A percentile compares a stretch with the other conserved stretches of the same genome.
Conservation (phyloP, 2,329 filamentous ascomycete genomes). For the Allantophomopsis lycopodina region DNA sequence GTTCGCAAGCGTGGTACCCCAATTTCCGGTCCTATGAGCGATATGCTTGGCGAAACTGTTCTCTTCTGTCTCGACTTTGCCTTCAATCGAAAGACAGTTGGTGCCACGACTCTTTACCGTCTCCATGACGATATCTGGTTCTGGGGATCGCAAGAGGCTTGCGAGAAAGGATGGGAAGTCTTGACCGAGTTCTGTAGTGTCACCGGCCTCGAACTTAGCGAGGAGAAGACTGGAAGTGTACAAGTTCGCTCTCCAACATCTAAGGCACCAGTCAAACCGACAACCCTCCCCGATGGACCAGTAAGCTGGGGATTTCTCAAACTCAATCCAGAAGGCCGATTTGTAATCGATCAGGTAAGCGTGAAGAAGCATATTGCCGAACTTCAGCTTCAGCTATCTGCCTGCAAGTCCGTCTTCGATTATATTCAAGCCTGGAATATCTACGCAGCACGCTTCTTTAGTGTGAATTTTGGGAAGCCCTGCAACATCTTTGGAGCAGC, state of each 20-base stretch:
- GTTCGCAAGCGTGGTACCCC: slow-evolving; percentile 42
- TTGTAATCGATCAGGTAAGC: slow-evolving; percentile 36
- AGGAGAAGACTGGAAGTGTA: slow-evolving; percentile 39
- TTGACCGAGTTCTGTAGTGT: slow-evolving; percentile 37
- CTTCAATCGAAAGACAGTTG: slow-evolving; percentile 41
- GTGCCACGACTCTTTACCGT: slow-evolving; percentile 37
- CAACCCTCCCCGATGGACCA: slow-evolving; percentile 30
- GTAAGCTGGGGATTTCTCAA: slow-evolving; percentile 44
- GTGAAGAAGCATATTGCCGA: slow-evolving; percentile 41
- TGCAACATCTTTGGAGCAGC: slow-evolving; percentile 35
- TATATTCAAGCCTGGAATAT: slow-evolving; percentile 46
- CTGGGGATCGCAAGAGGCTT: slow-evolving; percentile 40
- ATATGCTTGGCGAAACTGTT: slow-evolving; percentile 42
- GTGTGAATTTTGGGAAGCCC: slow-evolving; percentile 38
- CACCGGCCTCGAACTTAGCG: slow-evolving; percentile 42
- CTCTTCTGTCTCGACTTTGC: slow-evolving; percentile 53
- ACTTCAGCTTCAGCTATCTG: slow-evolving; percentile 35
- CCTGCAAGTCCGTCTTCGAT: slow-evolving; percentile 37
- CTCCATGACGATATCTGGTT: slow-evolving; percentile 56
- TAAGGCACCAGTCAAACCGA: not conserved
- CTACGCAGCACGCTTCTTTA: slow-evolving; percentile 40
- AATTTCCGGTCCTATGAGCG: slow-evolving; percentile 41
- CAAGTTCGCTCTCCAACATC: slow-evolving; percentile 16
- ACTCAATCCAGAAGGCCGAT: slow-evolving; percentile 32
- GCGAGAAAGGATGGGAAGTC: slow-evolving; percentile 40